Evolutionary conservation across 495 filamentous ascomycete species (phyloP), one percentile per base, ranked within the genome.

Genomic region (Aspergillus haitiensis): DNA sequence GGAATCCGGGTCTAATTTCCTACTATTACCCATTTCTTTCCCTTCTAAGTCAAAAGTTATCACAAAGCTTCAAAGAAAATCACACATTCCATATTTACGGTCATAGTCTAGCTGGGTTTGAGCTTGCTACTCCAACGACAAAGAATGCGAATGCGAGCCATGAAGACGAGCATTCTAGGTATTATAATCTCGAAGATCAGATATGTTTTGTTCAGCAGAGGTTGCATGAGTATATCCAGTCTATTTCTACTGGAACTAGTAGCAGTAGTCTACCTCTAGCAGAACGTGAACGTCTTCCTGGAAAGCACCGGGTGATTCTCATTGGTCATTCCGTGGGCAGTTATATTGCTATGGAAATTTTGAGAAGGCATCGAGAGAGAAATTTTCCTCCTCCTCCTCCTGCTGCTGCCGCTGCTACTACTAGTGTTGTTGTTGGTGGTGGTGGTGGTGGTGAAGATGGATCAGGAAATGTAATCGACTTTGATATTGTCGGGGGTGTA

Each of bases 321-420:
- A 84, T 95, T 32, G 91, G 90, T 0, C 91, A 96, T 68, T 93
- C 90, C 0, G 89, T 96, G 2, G 91, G 91, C 21, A 74, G 84
- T 0, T 95, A 89, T 68, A 87, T 96, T 8, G 70, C 83, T n/a
- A 79, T 93, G 62, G 90, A 94, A 72, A 69, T 90, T 7, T 77
- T 91, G 32, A 74, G 84, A 37, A 76, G 82, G 15, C 80, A 85
- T 45, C 67, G 73, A 10, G 67, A 77, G 39, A 47, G 60, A 18
- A 16, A 39, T 1, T 27, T 3, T 27, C 21, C 21, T 27, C 21
- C 1, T 27, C 21, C 21, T 27, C 21, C 21, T 27, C 21, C 21
- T 27, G 21, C 21, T 3, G 21, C 21, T 27, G 21, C 21, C 3
- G 21, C 21, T 27, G 21, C 21, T 27, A 27, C 21, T 11, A 46